Percentiles rank a stretch among this genome's conserved stretches.
These are phyloP conservation scores for Allium fistulosum DNA, from an alignment of 106 monocot genomes.

Conservation along the genomic window DNA sequence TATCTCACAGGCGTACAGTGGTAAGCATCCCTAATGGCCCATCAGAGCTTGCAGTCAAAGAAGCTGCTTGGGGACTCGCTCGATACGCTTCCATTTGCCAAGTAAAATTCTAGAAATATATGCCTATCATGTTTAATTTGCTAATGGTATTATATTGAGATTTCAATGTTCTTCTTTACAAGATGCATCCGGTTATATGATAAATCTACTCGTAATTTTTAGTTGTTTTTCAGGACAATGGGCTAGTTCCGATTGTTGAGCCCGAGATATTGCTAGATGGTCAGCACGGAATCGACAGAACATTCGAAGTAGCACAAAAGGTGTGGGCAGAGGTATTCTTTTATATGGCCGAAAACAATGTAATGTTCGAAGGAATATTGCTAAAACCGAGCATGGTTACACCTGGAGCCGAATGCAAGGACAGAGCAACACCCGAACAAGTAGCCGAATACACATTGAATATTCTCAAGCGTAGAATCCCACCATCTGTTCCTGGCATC, in stretches of 20 bases:
- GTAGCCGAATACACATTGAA: conserved; percentile 53
- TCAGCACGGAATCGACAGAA: conserved; percentile 64
- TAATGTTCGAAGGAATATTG: conserved; percentile 70
- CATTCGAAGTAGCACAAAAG: conserved; percentile 46
- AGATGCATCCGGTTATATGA: too few relatives aligned
- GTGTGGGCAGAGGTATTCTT: conserved; percentile 79
- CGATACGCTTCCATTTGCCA: conserved; percentile 62
- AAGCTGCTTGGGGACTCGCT: conserved; percentile 65
- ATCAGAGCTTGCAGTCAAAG: conserved; percentile 67
- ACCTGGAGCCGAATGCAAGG: conserved; percentile 64
- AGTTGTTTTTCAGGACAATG: conserved; percentile 42
- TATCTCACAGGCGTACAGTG: conserved; percentile 44
- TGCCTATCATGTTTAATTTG: too few relatives aligned
- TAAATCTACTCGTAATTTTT: too few relatives aligned
- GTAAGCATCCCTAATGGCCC: too few relatives aligned
- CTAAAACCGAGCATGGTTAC: conserved; percentile 81
- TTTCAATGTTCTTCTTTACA: too few relatives aligned
- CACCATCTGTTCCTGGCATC: conserved; percentile 68
- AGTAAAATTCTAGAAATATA: conserved; percentile 11
- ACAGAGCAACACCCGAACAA: conserved; percentile 49
- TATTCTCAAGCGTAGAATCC: conserved; percentile 66
- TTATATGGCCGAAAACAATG: conserved; percentile 76
- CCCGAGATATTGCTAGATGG: conserved; percentile 72
- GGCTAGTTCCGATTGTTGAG: conserved; percentile 67
- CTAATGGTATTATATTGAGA: too few relatives aligned